These are phyloP conservation scores for Uronychia setigera DNA, from an alignment of 73 alveolate species.

Conservation along the genomic window DNA sequence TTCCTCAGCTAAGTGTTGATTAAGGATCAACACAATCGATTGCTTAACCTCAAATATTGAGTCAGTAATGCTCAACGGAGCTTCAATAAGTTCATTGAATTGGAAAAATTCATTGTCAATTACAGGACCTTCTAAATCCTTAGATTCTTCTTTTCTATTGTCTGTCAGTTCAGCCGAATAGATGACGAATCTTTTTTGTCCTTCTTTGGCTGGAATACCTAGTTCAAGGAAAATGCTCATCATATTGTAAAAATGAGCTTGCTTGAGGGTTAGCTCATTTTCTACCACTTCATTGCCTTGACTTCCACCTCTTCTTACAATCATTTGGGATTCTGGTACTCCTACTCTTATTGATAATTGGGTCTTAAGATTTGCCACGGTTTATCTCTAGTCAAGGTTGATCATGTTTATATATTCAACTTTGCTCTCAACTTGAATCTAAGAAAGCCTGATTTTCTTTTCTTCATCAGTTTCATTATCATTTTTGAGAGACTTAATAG, in stretches of 20 bases:
- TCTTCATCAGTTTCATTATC: slow-evolving; percentile 3
- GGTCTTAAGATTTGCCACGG: slow-evolving; percentile 3
- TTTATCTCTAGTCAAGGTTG: slow-evolving; percentile 46
- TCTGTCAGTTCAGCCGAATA: neutral
- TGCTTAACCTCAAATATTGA: slow-evolving; percentile 1
- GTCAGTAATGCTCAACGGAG: slow-evolving; percentile 8
- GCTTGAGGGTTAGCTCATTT: slow-evolving; percentile 42
- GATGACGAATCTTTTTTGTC: slow-evolving; percentile 20
- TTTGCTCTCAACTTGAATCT: neutral
- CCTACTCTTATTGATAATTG: slow-evolving; percentile 9
- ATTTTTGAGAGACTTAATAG: neutral
- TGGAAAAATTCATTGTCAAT: slow-evolving; percentile 4
- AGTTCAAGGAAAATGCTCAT: slow-evolving; percentile 13
- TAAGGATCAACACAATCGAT: neutral
- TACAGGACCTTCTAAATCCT: neutral
- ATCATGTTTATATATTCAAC: neutral
- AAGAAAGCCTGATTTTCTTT: neutral
- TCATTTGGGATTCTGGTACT: slow-evolving; percentile 11
- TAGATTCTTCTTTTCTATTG: neutral
- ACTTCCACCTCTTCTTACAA: slow-evolving; percentile 49
- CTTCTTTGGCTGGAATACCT: slow-evolving; percentile 21
- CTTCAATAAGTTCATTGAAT: slow-evolving; percentile 3
- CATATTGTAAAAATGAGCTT: slow-evolving; percentile 37
- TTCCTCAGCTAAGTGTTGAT: neutral
- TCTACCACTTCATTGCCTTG: slow-evolving; percentile 28